phyloP scores from a whole-genome alignment of 805 yeast genomes.

The Starmerella gropengiesseri region DNA sequence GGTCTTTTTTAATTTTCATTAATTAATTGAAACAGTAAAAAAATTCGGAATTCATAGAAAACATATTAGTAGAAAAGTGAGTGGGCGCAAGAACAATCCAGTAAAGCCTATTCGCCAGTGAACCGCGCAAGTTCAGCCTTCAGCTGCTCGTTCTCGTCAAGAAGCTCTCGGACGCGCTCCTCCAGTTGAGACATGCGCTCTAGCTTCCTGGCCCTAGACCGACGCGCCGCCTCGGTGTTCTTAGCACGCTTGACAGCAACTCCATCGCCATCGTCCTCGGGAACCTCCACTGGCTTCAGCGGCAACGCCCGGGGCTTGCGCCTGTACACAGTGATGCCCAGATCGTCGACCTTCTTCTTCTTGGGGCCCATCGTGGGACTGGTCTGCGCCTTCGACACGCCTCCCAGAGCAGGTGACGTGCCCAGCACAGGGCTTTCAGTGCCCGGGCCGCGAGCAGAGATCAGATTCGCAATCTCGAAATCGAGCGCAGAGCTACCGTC shows the following conservation, averaged over 20 bases:
- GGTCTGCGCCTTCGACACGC: constrained; percentile 2
- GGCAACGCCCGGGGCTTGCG: constrained; percentile 68
- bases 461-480: background rate
- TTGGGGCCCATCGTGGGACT: too few species aligned
- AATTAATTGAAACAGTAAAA: background rate
- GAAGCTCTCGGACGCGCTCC: constrained; percentile 57
- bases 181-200: constrained; percentile 84
- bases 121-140: constrained; percentile 45
- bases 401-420: constrained; percentile 1
- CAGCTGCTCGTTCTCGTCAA: constrained; percentile 47
- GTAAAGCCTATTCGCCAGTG: constrained; percentile 4
- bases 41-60: background rate
- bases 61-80: background rate
- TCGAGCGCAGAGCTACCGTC: background rate
- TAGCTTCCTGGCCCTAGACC: constrained; percentile 89
- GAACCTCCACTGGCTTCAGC: constrained; percentile 52
- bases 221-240: constrained; percentile 90
- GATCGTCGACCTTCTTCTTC: constrained; percentile 39
- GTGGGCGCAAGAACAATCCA: background rate
- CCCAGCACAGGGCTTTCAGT: too few species aligned
- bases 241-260: constrained; percentile 68
- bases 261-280: constrained; percentile 29
- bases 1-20: too few species aligned
- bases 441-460: background rate
- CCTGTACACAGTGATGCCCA: constrained; percentile 66